Evolutionary conservation across 2,329 filamentous ascomycete species (phyloP), one percentile per base, ranked within the genome.

Genomic region (Calonectria multiphialidica): DNA sequence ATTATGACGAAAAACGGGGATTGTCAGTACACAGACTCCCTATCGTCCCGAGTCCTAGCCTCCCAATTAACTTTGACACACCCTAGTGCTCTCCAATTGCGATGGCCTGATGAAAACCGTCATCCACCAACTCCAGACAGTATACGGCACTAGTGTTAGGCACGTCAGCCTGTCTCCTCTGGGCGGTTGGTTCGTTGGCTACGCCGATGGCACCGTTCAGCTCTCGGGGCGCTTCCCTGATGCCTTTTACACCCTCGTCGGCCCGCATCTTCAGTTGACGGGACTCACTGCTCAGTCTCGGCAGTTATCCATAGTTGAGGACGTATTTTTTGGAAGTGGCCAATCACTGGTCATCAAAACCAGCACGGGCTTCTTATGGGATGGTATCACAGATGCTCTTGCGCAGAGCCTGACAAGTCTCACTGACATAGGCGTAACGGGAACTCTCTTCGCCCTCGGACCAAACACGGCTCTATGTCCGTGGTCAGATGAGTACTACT

Each of bases 121-220:
- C 53, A 35, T 16, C 25, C n/a, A 45, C 5, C 72, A 71, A 35
- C 28, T 73, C 7, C 42, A 30, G 16, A 30, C 16, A 5, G 23
- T 10, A 6, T 21, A 30, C 9, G 55, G 57, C 7, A 49, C 40
- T 2, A 7, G 13, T 13, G 42, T 72, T 12, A 21, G 47, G 9
- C 55, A 66, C 18, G 35, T 72, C 30, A 40, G 28, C 69, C 63
- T 74, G 28, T 74, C 68, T 57, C 69, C 72, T n/a, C 37, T 68
- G 4, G 68, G 69, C 4, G 72, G 72, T 23, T 72, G 72, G 68
- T 72, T 74, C 35, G 21, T 69, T n/a, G 62, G 44, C n/a, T 74
- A 69, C 28, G 18, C 6, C n/a, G 62, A 74, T 45, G 44, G 50
- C 18, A 63, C 59, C 5, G 53, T 62, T 44, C 65, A 72, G 40